A percentile compares a stretch with the other conserved stretches of the same genome.
These are phyloP conservation scores for Canavalia gladiata DNA, from an alignment of 306 rosid species.

Conservation along the genomic window DNA sequence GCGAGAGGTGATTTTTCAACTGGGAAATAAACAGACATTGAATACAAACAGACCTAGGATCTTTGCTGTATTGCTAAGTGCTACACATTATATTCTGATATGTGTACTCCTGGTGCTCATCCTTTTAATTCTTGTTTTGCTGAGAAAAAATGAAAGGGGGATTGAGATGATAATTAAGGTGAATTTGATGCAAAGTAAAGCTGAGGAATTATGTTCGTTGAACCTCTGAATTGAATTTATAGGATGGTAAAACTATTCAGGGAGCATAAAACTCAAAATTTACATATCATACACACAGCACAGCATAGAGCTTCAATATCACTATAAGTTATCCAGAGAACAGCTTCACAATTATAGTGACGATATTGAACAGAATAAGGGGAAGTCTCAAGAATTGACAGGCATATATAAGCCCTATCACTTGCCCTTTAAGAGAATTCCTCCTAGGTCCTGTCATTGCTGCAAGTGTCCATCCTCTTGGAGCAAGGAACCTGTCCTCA, in stretches of 20 bases:
- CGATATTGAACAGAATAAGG: slow-evolving; percentile 68
- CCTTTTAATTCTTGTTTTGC: too few relatives aligned
- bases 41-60: too few relatives aligned
- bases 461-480: slow-evolving; percentile 82
- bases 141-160: too few relatives aligned
- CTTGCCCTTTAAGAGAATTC: slow-evolving; percentile 72
- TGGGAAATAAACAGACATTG: too few relatives aligned
- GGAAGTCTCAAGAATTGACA: slow-evolving; percentile 82
- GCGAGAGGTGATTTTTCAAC: too few relatives aligned
- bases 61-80: too few relatives aligned
- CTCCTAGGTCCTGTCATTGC: slow-evolving; percentile 65
- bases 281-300: slow-evolving; percentile 33
- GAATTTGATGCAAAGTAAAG: not conserved
- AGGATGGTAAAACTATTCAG: not conserved
- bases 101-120: too few relatives aligned
- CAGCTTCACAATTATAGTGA: slow-evolving; percentile 63
- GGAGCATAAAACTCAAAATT: slow-evolving; percentile 11
- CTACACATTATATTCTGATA: too few relatives aligned
- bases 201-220: slow-evolving; percentile 18
- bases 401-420: slow-evolving; percentile 74
- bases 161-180: not conserved
- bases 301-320: not conserved
- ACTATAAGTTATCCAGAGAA: slow-evolving; percentile 62
- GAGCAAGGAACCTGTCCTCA: slow-evolving; percentile 87
- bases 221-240: slow-evolving; percentile 11